Percentiles rank a stretch among this genome's conserved stretches.
Evolutionary conservation across 768 basidiomycete species (phyloP).

Genomic region (Boletus rubescentipes): DNA sequence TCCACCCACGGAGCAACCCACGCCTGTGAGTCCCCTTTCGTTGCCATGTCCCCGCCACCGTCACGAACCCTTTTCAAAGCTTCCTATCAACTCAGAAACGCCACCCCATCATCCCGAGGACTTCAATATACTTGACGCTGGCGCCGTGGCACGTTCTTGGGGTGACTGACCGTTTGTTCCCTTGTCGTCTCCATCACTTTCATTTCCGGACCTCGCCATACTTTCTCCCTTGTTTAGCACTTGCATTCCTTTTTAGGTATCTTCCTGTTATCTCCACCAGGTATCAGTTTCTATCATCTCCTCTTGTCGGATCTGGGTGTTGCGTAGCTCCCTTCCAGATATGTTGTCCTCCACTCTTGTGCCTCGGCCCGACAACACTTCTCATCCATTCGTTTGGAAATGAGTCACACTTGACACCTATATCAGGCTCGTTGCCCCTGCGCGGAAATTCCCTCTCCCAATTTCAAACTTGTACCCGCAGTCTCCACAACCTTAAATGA

Average conservation of each 20-base stretch:
- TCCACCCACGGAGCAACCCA: constrained; percentile 2
- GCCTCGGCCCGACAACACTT: constrained; percentile 8
- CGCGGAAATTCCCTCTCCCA: constrained; percentile 17
- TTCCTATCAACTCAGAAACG: constrained; percentile 7
- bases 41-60: not conserved
- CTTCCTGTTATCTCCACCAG: constrained; percentile 36
- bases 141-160: constrained; percentile 36
- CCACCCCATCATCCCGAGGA: constrained; percentile 21
- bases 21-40: constrained; percentile 15
- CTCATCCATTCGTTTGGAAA: constrained; percentile 11
- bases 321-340: constrained; percentile 26
- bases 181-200: constrained; percentile 25
- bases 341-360: constrained; percentile 28
- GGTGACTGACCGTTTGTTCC: constrained; percentile 25
- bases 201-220: constrained; percentile 31
- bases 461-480: constrained; percentile 25
- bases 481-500: constrained; percentile 18
- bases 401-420: constrained; percentile 6
- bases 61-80: constrained; percentile 16
- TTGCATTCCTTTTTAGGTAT: constrained; percentile 22
- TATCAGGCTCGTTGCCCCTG: constrained; percentile 9
- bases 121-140: constrained; percentile 32
- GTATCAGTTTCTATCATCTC: constrained; percentile 23
- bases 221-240: constrained; percentile 19
- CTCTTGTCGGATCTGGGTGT: constrained; percentile 30